A percentile compares a stretch with the other conserved stretches of the same genome.
Evolutionary conservation across 257 asterid genomes (phyloP).

Genomic region (Leonotis leonurus): DNA sequence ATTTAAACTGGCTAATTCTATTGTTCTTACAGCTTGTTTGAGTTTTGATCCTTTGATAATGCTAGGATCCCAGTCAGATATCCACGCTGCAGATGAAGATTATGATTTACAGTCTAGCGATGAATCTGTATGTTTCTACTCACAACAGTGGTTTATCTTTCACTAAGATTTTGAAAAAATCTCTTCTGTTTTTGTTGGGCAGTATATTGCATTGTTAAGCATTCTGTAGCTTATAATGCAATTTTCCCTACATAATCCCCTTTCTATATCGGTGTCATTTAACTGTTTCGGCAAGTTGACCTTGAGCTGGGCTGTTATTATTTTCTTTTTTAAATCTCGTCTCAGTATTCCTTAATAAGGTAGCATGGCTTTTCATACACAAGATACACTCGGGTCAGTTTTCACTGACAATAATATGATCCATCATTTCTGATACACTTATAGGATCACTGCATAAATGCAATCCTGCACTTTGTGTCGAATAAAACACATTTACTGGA

Average conservation of each 20-base stretch:
- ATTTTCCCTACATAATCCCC: background rate
- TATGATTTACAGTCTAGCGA: conserved; percentile 57
- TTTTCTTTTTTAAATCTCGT: too few species aligned
- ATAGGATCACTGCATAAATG: background rate
- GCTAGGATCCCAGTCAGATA: conserved; percentile 67
- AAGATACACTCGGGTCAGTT: too few species aligned
- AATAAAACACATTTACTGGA: background rate
- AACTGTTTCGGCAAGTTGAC: conserved; percentile 1
- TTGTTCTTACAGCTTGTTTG: conserved; percentile 11
- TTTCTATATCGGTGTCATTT: conserved; percentile 1
- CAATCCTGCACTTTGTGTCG: conserved; percentile 2
- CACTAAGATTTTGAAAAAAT: background rate
- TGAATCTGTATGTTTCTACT: conserved; percentile 56
- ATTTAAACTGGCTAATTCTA: conserved; percentile 7
- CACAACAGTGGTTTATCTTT: conserved; percentile 7
- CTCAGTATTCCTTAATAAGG: too few species aligned
- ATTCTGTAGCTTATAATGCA: background rate
- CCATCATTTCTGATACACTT: background rate
- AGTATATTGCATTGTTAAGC: background rate
- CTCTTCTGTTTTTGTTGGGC: background rate
- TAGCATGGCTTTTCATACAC: too few species aligned
- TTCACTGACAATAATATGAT: too few species aligned
- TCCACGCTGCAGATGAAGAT: conserved; percentile 64
- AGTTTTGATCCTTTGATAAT: conserved; percentile 30
- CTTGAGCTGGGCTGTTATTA: background rate